phyloP scores from a whole-genome alignment of 75 land plant genomes.

The Selaginella tamariscina region DNA sequence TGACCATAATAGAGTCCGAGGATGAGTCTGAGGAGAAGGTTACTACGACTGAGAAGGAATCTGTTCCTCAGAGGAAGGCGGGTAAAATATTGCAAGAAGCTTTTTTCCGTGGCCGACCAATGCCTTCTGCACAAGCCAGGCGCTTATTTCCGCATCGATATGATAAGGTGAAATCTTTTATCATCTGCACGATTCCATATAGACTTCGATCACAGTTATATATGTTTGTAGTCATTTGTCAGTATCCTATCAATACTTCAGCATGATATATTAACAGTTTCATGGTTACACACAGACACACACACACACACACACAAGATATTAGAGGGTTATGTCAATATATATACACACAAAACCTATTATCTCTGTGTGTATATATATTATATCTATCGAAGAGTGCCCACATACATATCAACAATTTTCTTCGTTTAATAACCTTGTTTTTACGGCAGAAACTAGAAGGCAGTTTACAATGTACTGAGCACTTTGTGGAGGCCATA shows the following conservation, averaged over 20 bases:
- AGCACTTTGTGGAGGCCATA: constrained; percentile 52
- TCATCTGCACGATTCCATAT: no score
- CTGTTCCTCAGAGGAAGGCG: not conserved
- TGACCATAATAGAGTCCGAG: not conserved
- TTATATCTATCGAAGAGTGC: no score
- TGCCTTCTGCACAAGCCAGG: constrained; percentile 40
- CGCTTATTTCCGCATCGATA: constrained; percentile 39
- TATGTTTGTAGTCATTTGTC: no score
- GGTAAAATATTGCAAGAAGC: not conserved
- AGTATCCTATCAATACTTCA: no score
- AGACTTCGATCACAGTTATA: no score
- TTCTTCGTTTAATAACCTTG: not conserved
- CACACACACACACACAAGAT: no score
- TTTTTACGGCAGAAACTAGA: not conserved
- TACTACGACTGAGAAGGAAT: not conserved
- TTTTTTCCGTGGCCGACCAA: constrained; percentile 39
- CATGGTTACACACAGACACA: no score
- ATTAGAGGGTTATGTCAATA: no score
- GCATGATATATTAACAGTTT: no score
- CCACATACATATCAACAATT: no score
- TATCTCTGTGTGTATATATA: no score
- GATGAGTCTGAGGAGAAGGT: not conserved
- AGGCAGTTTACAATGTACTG: not conserved
- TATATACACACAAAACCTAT: no score
- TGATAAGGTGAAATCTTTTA: not conserved